A percentile compares a stretch with the other conserved stretches of the same genome.
Conservation (phyloP, 75 land plant species). For the Picea sitchensis region DNA sequence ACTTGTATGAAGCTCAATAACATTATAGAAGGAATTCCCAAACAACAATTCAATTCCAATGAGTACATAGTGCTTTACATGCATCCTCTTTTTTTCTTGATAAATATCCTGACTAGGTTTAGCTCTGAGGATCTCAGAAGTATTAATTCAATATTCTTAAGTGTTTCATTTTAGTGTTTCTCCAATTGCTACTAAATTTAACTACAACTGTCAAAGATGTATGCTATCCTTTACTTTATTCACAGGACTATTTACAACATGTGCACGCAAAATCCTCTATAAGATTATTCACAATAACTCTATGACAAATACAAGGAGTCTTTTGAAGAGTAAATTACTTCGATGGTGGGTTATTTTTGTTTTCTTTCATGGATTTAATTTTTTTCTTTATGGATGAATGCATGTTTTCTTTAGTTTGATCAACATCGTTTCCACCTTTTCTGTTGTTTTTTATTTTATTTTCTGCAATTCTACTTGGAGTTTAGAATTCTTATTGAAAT, state of each 20-base stretch:
- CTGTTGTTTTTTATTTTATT: too few species aligned
- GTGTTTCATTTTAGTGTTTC: too few species aligned
- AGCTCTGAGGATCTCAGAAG: too few species aligned
- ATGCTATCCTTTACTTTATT: neutral
- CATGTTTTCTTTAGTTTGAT: too few species aligned
- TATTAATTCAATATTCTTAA: too few species aligned
- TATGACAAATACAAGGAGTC: slow-evolving; percentile 69
- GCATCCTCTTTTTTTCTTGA: slow-evolving; percentile 41
- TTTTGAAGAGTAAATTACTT: slow-evolving; percentile 65
- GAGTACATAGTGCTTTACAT: slow-evolving; percentile 93
- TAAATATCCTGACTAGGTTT: neutral
- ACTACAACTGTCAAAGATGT: neutral
- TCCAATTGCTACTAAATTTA: too few species aligned
- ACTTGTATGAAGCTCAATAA: slow-evolving; percentile 62
- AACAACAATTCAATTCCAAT: slow-evolving; percentile 79
- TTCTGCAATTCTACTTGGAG: too few species aligned
- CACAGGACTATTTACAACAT: slow-evolving; percentile 72
- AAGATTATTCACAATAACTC: slow-evolving; percentile 79
- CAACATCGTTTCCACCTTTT: too few species aligned
- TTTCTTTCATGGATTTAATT: too few species aligned
- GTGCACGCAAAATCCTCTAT: slow-evolving; percentile 84
- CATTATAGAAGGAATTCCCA: slow-evolving; percentile 78
- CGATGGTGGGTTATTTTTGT: slow-evolving; percentile 28
- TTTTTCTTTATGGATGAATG: too few species aligned
- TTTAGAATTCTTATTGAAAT: too few species aligned